Conservation (phyloP, 345 rosid species). For the Eucalyptus erythrocorys region DNA sequence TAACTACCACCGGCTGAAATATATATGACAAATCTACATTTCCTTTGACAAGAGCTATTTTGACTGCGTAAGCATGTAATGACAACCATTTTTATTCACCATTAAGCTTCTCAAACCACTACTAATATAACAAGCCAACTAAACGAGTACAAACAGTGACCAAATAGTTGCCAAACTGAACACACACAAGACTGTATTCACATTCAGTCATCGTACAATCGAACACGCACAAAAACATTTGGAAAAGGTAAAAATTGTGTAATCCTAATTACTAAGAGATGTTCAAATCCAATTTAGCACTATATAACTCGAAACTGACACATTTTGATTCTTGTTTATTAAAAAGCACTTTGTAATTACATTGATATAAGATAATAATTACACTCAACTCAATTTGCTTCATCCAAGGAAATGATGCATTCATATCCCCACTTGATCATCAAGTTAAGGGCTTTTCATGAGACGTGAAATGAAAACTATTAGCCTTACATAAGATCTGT, state of each 20-base stretch:
- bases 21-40: background rate
- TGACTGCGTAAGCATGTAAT: background rate
- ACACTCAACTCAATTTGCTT: background rate
- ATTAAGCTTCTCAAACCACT: background rate
- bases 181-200: background rate
- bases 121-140: background rate
- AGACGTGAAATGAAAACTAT: no score
- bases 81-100: background rate
- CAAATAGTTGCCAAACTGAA: background rate
- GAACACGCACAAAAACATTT: background rate
- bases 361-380: background rate
- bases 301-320: accelerated
- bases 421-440: background rate
- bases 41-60: background rate
- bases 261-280: background rate
- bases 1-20: no score
- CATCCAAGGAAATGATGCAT: background rate
- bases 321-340: background rate
- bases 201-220: background rate
- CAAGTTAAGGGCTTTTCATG: background rate
- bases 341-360: background rate
- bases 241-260: background rate
- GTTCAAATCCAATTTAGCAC: background rate
- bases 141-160: background rate
- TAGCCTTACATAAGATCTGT: no score